Percentiles rank a stretch among this genome's conserved stretches.
Evolutionary conservation across 2,329 filamentous ascomycete genomes (phyloP).

Genomic region (Penicillium sp.): DNA sequence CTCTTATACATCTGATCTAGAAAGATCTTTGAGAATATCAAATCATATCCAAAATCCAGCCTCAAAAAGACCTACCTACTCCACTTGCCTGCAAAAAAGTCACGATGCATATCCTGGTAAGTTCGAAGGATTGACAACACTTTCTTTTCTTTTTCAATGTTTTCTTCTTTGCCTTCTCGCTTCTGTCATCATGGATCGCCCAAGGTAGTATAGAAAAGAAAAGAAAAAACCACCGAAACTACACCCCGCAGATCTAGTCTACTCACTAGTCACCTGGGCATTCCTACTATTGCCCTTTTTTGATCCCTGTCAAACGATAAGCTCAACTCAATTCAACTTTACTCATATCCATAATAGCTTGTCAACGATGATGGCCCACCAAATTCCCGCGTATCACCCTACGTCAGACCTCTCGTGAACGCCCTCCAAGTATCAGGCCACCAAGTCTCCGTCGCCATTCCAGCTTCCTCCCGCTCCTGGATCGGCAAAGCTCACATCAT

Average conservation of each 20-base stretch:
- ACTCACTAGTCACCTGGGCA: background rate
- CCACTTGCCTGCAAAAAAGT: background rate
- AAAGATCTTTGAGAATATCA: background rate
- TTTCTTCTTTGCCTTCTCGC: conserved; percentile 1
- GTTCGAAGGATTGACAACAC: conserved; percentile 13
- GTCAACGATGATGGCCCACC: conserved; percentile 76
- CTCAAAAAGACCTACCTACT: background rate
- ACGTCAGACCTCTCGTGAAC: conserved; percentile 69
- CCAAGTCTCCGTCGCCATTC: conserved; percentile 81
- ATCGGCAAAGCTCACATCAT: conserved; percentile 96
- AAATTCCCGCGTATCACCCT: conserved; percentile 69
- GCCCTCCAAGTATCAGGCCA: conserved; percentile 72
- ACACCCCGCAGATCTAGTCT: background rate
- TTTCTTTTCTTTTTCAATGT: background rate
- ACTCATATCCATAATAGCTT: conserved; percentile 24
- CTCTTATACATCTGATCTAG: background rate
- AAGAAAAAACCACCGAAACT: background rate
- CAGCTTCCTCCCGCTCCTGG: conserved; percentile 86
- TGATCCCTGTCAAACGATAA: background rate
- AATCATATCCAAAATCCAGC: background rate
- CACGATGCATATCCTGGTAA: conserved; percentile 50
- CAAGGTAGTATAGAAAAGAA: background rate
- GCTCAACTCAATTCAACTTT: background rate
- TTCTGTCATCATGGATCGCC: background rate
- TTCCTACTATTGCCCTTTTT: background rate